phyloP scores from a whole-genome alignment of 208 protist genomes.

The Herpetomonas samuelpessoai region DNA sequence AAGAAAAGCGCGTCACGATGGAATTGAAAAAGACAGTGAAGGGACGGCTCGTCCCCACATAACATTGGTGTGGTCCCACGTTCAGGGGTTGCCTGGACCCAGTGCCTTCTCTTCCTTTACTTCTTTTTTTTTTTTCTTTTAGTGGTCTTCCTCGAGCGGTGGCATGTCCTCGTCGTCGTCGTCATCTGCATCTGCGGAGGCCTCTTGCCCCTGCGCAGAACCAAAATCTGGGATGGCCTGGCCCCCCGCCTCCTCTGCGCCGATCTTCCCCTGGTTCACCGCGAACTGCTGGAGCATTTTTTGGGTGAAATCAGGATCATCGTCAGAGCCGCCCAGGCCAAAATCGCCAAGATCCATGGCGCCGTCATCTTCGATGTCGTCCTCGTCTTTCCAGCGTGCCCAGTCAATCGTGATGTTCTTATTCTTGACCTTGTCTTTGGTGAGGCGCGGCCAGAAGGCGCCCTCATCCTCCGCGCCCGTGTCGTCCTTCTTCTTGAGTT shows the following conservation, averaged over 20 bases:
- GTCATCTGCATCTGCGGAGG: conserved; percentile 4
- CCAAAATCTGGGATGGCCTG: conserved; percentile 24
- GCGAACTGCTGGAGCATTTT: conserved; percentile 49
- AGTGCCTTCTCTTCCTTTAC: too few relatives aligned
- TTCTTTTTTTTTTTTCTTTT: too few relatives aligned
- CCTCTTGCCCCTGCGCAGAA: conserved; percentile 18
- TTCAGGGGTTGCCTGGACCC: too few relatives aligned
- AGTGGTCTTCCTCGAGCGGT: conserved; percentile 37
- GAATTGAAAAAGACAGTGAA: too few relatives aligned
- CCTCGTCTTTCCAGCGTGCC: conserved; percentile 77
- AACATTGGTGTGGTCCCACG: too few relatives aligned
- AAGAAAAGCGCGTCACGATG: too few relatives aligned
- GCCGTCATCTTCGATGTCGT: conserved; percentile 39
- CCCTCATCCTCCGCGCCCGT: conserved; percentile 43
- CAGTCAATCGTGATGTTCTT: conserved; percentile 83
- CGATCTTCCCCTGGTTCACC: conserved; percentile 26
- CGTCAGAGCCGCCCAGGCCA: background rate
- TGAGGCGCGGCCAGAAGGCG: conserved; percentile 76
- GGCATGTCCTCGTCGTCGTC: conserved; percentile 51
- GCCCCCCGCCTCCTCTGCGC: conserved; percentile 22
- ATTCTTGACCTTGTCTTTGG: conserved; percentile 55
- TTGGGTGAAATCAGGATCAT: background rate
- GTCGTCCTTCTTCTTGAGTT: conserved; percentile 61
- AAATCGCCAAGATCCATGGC: conserved; percentile 20
- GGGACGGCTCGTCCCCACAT: too few relatives aligned